Percentiles rank a stretch among this genome's conserved stretches.
phyloP scores from a whole-genome alignment of 306 rosid genomes.

The Ammopiptanthus mongolicus region DNA sequence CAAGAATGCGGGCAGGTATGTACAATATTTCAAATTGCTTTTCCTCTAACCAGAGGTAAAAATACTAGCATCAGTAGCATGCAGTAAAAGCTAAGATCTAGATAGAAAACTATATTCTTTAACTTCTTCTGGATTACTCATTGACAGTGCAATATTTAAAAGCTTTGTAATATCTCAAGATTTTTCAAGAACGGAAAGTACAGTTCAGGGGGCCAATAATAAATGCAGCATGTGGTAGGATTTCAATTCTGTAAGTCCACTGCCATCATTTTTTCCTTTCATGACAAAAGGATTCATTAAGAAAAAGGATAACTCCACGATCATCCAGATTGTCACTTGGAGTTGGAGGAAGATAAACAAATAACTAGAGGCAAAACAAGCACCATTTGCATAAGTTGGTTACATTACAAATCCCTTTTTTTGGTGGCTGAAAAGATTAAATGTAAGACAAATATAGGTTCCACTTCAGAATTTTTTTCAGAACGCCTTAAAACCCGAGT shows the following conservation, averaged over 20 bases:
- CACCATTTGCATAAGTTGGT: not conserved
- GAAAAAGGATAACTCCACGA: not conserved
- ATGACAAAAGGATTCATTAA: not conserved
- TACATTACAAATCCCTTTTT: not conserved
- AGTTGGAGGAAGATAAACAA: not conserved
- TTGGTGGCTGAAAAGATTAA: not conserved
- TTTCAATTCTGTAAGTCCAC: not conserved
- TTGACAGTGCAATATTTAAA: too few relatives aligned
- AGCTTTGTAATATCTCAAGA: not conserved
- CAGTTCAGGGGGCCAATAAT: not conserved
- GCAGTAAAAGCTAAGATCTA: too few relatives aligned
- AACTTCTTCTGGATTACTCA: too few relatives aligned
- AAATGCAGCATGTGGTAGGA: not conserved
- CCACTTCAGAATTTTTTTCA: not conserved
- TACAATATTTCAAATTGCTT: not conserved
- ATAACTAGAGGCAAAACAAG: not conserved
- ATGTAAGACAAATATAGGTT: not conserved
- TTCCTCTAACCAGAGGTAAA: constrained; percentile 3
- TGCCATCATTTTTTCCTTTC: not conserved
- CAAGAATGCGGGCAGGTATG: constrained; percentile 9
- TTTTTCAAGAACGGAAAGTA: not conserved
- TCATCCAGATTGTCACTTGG: not conserved
- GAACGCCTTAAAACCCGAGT: not conserved
- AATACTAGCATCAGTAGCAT: not conserved
- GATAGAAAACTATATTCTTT: too few relatives aligned